Conservation (phyloP, 768 basidiomycete genomes). For the Austroboletus festivus region DNA sequence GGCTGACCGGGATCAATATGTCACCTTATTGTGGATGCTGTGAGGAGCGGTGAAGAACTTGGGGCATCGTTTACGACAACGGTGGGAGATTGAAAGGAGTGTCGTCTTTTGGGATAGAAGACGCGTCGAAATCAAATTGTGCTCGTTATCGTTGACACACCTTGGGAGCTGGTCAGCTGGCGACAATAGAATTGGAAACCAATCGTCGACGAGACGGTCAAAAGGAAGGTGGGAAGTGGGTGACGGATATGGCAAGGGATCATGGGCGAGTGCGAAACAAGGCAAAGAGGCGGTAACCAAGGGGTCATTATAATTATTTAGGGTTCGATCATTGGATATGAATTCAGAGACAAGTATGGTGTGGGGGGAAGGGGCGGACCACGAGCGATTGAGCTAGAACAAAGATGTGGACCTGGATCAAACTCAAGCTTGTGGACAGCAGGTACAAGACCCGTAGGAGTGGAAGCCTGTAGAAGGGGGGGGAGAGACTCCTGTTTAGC, state of each 20-base stretch:
- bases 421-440: slow-evolving; percentile 13
- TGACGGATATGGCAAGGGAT: slow-evolving; percentile 5
- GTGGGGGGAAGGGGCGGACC: too few species aligned
- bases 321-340: slow-evolving; percentile 29
- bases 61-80: slow-evolving; percentile 19
- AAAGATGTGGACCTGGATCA: slow-evolving; percentile 5
- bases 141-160: slow-evolving; percentile 1
- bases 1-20: slow-evolving; percentile 4
- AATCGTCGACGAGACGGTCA: background rate
- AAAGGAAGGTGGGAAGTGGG: slow-evolving; percentile 1
- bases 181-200: slow-evolving; percentile 8
- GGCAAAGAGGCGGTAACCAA: too few species aligned
- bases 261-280: background rate
- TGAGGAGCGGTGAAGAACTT: slow-evolving; percentile 11
- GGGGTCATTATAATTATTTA: slow-evolving; percentile 5
- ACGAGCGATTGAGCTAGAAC: slow-evolving; percentile 1
- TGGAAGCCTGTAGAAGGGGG: slow-evolving; percentile 8
- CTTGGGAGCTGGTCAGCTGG: background rate
- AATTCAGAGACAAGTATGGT: slow-evolving; percentile 10
- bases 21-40: slow-evolving; percentile 9
- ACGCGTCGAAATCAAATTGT: slow-evolving; percentile 11
- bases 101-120: slow-evolving; percentile 1
- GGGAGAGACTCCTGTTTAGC: slow-evolving; percentile 12
- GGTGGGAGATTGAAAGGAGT: slow-evolving; percentile 15
- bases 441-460: background rate